These are phyloP conservation scores for Lizonia empirigonia DNA, from an alignment of 2,329 filamentous ascomycete genomes.

Conservation along the genomic window DNA sequence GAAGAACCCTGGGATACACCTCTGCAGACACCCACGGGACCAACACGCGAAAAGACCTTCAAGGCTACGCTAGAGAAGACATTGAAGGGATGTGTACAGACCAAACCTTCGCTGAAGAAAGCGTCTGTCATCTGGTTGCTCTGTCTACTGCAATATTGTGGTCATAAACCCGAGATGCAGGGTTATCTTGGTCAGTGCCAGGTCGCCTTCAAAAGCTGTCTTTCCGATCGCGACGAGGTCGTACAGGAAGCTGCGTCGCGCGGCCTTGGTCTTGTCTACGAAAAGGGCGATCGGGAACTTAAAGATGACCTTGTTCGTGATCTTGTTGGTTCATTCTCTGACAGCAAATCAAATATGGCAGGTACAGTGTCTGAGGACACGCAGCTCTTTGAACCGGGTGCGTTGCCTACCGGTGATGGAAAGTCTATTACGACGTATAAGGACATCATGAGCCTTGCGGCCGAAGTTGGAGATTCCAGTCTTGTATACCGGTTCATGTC, in stretches of 20 bases:
- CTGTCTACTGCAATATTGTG: conserved; percentile 87
- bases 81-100: conserved; percentile 76
- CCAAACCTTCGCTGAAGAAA: conserved; percentile 87
- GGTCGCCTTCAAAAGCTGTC: conserved; percentile 81
- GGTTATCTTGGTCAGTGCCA: conserved; percentile 77
- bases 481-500: conserved; percentile 99
- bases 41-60: conserved; percentile 51
- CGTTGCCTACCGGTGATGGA: conserved; percentile 86
- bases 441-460: conserved; percentile 93
- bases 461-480: conserved; percentile 93
- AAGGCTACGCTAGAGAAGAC: conserved; percentile 71
- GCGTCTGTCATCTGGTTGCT: conserved; percentile 95
- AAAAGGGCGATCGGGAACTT: conserved; percentile 81
- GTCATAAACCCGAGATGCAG: conserved; percentile 76
- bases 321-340: conserved; percentile 84
- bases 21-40: conserved; percentile 38
- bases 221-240: conserved; percentile 88
- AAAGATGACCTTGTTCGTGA: conserved; percentile 85
- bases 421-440: conserved; percentile 89
- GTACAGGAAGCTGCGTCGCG: conserved; percentile 95
- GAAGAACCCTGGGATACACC: conserved; percentile 40
- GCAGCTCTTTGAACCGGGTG: conserved; percentile 89
- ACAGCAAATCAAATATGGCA: conserved; percentile 69
- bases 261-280: conserved; percentile 90
- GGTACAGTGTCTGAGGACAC: conserved; percentile 88